Conservation (phyloP, 495 filamentous ascomycete species). For the Cercophora newfieldiana region DNA sequence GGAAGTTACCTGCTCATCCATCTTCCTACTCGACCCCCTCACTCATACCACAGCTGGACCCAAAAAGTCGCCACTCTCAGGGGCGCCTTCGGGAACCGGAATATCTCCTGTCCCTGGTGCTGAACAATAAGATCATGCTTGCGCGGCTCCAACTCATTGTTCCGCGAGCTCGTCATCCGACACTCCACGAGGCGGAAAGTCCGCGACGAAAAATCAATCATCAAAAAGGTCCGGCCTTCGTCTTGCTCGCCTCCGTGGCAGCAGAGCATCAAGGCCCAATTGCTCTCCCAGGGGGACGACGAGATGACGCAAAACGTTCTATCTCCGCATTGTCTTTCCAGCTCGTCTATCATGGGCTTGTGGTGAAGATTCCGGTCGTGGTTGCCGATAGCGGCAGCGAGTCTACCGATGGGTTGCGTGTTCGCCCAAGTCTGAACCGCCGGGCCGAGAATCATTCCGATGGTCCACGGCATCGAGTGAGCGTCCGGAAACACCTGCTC, state of each 20-base stretch:
- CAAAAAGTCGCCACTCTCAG: neutral
- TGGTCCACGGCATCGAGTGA: neutral
- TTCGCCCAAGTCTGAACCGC: neutral
- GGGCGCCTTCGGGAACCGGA: neutral
- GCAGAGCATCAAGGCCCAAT: neutral
- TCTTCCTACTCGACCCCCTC: no score
- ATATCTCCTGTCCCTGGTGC: neutral
- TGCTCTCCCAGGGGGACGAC: neutral
- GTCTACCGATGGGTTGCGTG: conserved; percentile 8
- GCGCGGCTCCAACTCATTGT: neutral
- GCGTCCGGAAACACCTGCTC: neutral
- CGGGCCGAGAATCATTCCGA: conserved; percentile 13
- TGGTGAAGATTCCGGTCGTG: neutral
- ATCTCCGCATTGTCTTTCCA: conserved; percentile 13
- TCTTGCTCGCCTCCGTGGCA: neutral
- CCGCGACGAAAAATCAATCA: conserved; percentile 21
- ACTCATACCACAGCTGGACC: neutral
- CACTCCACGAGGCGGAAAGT: conserved; percentile 16
- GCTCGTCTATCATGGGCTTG: neutral
- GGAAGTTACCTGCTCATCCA: no score
- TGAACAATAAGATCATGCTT: neutral
- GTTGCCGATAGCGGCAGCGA: conserved; percentile 2
- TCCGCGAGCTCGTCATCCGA: conserved; percentile 9
- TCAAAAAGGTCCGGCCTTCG: no score
- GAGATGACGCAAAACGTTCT: conserved; percentile 9